These are phyloP conservation scores for Excoecaria cochinchinensis DNA, from an alignment of 345 rosid genomes.

Conservation along the genomic window DNA sequence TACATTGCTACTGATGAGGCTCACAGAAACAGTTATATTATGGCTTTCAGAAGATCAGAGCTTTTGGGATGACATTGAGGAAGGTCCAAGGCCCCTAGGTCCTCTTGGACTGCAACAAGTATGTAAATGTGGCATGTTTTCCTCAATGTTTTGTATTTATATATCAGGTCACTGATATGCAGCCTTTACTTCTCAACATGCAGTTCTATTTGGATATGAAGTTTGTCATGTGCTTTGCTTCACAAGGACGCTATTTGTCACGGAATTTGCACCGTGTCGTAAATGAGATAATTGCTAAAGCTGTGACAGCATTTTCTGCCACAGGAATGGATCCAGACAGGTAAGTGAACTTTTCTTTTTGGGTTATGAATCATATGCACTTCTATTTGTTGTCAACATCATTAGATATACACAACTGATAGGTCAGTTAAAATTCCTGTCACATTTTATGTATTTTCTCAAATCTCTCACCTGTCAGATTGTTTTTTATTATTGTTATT, in stretches of 20 bases:
- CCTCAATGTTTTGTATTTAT: not conserved
- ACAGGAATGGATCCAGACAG: constrained; percentile 93
- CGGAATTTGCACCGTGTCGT: constrained; percentile 84
- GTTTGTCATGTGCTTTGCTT: constrained; percentile 87
- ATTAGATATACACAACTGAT: not conserved
- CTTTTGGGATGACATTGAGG: constrained; percentile 98
- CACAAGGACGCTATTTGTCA: constrained; percentile 95
- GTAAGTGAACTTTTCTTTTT: constrained; percentile 37
- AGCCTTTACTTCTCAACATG: constrained; percentile 15
- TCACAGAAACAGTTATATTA: constrained; percentile 90
- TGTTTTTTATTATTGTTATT: too few relatives aligned
- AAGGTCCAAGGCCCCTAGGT: constrained; percentile 89
- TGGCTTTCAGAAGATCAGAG: constrained; percentile 96
- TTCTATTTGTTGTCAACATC: not conserved
- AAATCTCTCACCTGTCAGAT: too few relatives aligned
- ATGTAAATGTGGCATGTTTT: constrained; percentile 23
- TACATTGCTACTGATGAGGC: constrained; percentile 82
- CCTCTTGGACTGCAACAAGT: constrained; percentile 92
- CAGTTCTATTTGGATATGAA: constrained; percentile 97
- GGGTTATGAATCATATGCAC: not conserved
- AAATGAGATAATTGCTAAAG: constrained; percentile 84
- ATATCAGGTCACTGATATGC: constrained; percentile 6
- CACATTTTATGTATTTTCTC: too few relatives aligned
- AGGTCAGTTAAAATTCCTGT: not conserved
- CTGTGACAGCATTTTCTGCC: constrained; percentile 74